Evolutionary conservation across 2,329 filamentous ascomycete species (phyloP).

Genomic region (Colletotrichum magnum): DNA sequence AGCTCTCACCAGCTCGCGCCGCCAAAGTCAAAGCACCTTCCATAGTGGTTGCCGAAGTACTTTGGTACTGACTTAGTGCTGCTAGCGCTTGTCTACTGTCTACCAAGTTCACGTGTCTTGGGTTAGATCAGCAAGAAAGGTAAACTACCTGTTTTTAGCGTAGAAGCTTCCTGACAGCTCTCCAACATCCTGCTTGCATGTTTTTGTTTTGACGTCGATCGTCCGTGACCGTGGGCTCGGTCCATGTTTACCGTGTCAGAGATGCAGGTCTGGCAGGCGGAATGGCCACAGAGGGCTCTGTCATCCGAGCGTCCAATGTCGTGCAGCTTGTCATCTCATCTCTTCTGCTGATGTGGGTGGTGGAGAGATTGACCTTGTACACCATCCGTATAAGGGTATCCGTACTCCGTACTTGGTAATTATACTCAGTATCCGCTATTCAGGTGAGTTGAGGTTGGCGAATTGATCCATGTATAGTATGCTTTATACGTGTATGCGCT

Average conservation of each 20-base stretch:
- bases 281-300: background rate
- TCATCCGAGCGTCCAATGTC: slow-evolving; percentile 31
- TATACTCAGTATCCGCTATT: slow-evolving; percentile 8
- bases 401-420: background rate
- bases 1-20: too few species aligned
- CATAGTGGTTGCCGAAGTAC: too few species aligned
- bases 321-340: slow-evolving; percentile 26
- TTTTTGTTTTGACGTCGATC: slow-evolving; percentile 9
- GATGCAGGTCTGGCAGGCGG: slow-evolving; percentile 28
- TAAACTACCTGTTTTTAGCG: slow-evolving; percentile 1
- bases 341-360: slow-evolving; percentile 16
- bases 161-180: slow-evolving; percentile 22
- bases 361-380: background rate
- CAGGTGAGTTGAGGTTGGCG: slow-evolving; percentile 2
- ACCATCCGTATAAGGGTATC: background rate
- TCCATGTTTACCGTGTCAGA: slow-evolving; percentile 10
- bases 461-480: slow-evolving; percentile 4
- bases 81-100: too few species aligned
- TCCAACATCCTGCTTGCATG: background rate
- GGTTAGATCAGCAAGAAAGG: too few species aligned
- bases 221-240: slow-evolving; percentile 12
- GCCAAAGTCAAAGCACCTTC: too few species aligned
- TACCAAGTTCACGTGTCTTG: too few species aligned
- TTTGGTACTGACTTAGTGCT: too few species aligned
- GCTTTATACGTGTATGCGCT: background rate